phyloP scores from a whole-genome alignment of 2,329 filamentous ascomycete genomes.

The Sclerotinia borealis region DNA sequence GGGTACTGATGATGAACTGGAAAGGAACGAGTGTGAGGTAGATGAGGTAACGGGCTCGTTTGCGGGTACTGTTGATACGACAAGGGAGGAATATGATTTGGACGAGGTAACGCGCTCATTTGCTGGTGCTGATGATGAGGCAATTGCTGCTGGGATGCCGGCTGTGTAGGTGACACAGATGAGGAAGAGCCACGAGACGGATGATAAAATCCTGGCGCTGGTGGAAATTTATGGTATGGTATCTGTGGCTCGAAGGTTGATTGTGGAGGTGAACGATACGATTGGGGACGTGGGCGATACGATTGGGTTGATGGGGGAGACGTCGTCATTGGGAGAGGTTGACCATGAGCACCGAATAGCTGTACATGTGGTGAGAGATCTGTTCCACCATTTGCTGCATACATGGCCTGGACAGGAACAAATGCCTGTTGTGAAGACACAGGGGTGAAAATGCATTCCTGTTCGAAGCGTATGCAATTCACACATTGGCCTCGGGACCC shows the following conservation, averaged over 20 bases:
- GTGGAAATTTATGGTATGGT: no score
- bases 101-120: no score
- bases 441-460: constrained; percentile 72
- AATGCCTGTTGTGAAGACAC: constrained; percentile 71
- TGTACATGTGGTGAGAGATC: constrained; percentile 31
- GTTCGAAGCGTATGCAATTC: constrained; percentile 68
- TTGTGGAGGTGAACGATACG: background rate
- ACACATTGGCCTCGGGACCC: constrained; percentile 61
- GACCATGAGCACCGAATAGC: constrained; percentile 37
- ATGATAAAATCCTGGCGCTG: no score
- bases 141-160: no score
- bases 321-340: constrained; percentile 30
- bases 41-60: no score
- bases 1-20: no score
- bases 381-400: constrained; percentile 44
- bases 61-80: no score
- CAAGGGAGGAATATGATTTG: no score
- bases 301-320: constrained; percentile 13
- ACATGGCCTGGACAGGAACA: constrained; percentile 65
- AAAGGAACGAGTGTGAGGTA: no score
- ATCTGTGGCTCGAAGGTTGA: background rate
- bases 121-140: no score
- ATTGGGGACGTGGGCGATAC: background rate
- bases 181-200: no score
- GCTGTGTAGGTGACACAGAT: no score